Evolutionary conservation across 2,329 filamentous ascomycete species (phyloP).

Genomic region (Lasiodiplodia hormozganensis): DNA sequence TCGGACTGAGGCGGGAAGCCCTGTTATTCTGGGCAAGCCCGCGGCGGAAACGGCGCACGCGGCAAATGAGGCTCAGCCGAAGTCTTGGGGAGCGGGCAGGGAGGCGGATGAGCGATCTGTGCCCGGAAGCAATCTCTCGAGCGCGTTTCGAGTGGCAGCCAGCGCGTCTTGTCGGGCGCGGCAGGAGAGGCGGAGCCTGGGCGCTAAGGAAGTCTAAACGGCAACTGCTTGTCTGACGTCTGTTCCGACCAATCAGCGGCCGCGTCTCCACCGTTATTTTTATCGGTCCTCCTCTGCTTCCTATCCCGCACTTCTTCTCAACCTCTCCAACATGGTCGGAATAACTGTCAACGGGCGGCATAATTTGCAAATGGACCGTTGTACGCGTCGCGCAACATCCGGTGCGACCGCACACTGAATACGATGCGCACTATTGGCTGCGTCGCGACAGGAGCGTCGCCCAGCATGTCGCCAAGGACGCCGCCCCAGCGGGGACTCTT

Average conservation of each 20-base stretch:
- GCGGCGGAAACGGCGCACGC: not conserved
- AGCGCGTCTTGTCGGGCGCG: conserved; percentile 22
- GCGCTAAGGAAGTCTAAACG: conserved; percentile 19
- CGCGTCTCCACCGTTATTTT: not conserved
- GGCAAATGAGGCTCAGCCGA: not conserved
- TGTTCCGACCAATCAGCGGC: not conserved
- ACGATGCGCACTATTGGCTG: not conserved
- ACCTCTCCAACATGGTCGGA: not conserved
- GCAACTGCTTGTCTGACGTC: conserved; percentile 20
- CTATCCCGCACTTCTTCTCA: not conserved
- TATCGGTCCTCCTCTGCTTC: not conserved
- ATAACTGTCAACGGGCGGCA: not conserved
- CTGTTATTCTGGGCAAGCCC: not conserved
- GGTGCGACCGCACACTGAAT: not conserved
- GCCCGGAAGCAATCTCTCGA: conserved; percentile 4
- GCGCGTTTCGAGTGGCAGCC: conserved; percentile 18
- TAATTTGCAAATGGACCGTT: not conserved
- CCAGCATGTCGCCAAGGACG: conserved; percentile 21
- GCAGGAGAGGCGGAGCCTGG: conserved; percentile 25
- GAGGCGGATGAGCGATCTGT: not conserved
- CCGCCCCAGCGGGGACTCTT: conserved; percentile 17
- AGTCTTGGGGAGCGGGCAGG: not conserved
- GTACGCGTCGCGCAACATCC: not conserved
- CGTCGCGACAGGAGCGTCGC: conserved; percentile 7
- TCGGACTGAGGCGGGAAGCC: not conserved